phyloP scores from a whole-genome alignment of 176 grass and related monocot species.

The Carex littledalei region DNA sequence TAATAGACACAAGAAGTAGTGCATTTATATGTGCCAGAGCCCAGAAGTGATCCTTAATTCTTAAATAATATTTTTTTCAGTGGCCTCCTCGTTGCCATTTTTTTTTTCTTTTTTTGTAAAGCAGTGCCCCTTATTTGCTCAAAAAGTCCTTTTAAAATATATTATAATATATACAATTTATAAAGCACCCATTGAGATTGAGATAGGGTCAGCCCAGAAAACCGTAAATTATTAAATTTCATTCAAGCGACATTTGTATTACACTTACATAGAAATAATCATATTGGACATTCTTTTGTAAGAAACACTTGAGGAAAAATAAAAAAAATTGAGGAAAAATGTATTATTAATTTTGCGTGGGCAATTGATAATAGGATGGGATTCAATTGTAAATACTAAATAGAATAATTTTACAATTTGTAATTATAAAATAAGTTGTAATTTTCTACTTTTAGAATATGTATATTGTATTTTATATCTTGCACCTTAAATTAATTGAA shows the following conservation, averaged over 20 bases:
- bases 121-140: not conserved
- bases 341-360: not conserved
- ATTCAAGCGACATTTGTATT: not conserved
- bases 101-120: not conserved
- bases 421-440: no score
- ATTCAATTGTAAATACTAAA: not conserved
- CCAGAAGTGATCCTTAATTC: not conserved
- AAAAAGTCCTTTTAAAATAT: not conserved
- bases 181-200: not conserved
- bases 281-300: not conserved
- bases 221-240: not conserved
- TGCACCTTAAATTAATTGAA: not conserved
- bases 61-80: not conserved
- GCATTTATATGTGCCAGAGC: not conserved
- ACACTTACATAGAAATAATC: not conserved
- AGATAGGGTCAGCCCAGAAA: constrained; percentile 2
- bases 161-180: not conserved
- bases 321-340: not conserved
- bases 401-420: not conserved
- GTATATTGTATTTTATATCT: not conserved
- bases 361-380: not conserved
- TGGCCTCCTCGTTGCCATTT: constrained; percentile 6
- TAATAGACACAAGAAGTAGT: not conserved
- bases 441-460: not conserved
- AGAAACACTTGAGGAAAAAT: not conserved